These are phyloP conservation scores for Suhomyces ambrosiae DNA, from an alignment of 1,139 yeast genomes.

Conservation along the genomic window DNA sequence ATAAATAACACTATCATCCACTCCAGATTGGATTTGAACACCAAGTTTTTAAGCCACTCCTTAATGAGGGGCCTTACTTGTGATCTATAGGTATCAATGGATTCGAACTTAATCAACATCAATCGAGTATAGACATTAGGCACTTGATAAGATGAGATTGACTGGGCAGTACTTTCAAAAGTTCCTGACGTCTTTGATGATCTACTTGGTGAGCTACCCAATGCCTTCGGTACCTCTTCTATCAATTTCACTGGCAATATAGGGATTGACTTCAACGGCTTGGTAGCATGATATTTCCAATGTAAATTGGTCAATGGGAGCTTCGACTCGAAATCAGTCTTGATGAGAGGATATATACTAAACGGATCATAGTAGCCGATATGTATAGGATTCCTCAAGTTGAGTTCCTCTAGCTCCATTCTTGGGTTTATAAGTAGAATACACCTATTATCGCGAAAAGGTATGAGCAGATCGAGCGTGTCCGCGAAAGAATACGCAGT, in stretches of 20 bases:
- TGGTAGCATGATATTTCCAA: conserved; percentile 64
- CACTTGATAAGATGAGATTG: conserved; percentile 5
- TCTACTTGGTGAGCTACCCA: background rate
- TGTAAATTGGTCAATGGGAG: conserved; percentile 76
- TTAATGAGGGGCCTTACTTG: conserved; percentile 78
- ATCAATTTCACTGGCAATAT: conserved; percentile 57
- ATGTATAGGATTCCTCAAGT: conserved; percentile 34
- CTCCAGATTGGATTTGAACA: conserved; percentile 48
- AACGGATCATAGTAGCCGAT: conserved; percentile 89
- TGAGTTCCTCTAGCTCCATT: conserved; percentile 21
- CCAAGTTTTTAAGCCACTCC: conserved; percentile 71
- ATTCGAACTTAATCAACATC: conserved; percentile 68
- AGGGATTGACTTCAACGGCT: conserved; percentile 69
- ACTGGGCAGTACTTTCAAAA: conserved; percentile 1
- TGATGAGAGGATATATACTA: conserved; percentile 59
- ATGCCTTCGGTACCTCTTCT: conserved; percentile 59
- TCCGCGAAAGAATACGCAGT: no score
- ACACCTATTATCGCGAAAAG: background rate
- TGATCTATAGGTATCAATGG: conserved; percentile 71
- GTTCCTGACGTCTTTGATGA: background rate
- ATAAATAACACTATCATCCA: conserved; percentile 66
- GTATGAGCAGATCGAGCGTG: no score
- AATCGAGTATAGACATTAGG: conserved; percentile 60
- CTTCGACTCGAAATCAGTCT: conserved; percentile 51
- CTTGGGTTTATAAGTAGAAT: background rate